These are phyloP conservation scores for Pleurotus giganteus DNA, from an alignment of 768 basidiomycete species.

Conservation along the genomic window DNA sequence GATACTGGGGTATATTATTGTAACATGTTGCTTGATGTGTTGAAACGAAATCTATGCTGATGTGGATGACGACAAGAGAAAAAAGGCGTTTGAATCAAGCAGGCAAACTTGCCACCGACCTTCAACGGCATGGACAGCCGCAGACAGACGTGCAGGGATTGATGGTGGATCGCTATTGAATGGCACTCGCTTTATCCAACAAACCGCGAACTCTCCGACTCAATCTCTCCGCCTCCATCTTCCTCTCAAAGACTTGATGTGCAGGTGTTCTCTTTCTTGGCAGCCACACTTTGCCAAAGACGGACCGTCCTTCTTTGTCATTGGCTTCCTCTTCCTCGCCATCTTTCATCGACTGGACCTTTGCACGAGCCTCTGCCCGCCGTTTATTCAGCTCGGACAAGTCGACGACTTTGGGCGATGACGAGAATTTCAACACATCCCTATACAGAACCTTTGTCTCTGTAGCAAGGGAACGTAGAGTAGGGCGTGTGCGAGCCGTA, in stretches of 20 bases:
- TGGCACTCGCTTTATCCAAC: conserved; percentile 59
- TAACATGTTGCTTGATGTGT: not conserved
- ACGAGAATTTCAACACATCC: conserved; percentile 86
- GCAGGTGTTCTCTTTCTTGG: conserved; percentile 80
- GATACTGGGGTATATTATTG: not conserved
- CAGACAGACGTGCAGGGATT: not conserved
- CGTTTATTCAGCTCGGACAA: conserved; percentile 60
- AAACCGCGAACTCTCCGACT: conserved; percentile 68
- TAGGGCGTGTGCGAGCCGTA: conserved; percentile 28
- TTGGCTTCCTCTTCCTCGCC: not conserved
- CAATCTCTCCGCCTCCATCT: conserved; percentile 72
- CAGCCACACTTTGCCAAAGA: conserved; percentile 63
- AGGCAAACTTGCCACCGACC: not conserved
- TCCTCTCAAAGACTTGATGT: conserved; percentile 76
- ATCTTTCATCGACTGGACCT: conserved; percentile 14
- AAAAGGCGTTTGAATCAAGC: not conserved
- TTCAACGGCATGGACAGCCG: not conserved
- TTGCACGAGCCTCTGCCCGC: conserved; percentile 43
- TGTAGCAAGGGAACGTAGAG: conserved; percentile 66
- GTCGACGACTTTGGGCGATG: conserved; percentile 84
- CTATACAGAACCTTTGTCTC: conserved; percentile 86
- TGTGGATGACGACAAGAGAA: not conserved
- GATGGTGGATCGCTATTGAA: conserved; percentile 16
- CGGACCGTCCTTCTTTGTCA: not conserved
- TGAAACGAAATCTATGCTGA: not conserved